phyloP scores from a whole-genome alignment of 2,329 filamentous ascomycete species.

The Nemania bipapillata region DNA sequence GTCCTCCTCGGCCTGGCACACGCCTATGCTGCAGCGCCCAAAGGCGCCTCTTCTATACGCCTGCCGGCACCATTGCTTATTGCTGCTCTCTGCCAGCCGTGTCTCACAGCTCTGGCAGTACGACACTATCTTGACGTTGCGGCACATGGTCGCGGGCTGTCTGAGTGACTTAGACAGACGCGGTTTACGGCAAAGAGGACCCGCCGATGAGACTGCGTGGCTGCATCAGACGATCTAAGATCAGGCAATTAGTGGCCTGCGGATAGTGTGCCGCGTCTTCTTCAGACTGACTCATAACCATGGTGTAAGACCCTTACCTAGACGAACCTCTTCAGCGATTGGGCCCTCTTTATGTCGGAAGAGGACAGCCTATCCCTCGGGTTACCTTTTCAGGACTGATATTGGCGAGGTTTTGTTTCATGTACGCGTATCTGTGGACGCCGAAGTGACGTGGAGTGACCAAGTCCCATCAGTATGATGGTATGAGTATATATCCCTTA shows the following conservation, averaged over 20 bases:
- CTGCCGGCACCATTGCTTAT: slow-evolving; percentile 35
- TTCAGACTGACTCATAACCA: neutral
- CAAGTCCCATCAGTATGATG: neutral
- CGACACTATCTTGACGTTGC: slow-evolving; percentile 30
- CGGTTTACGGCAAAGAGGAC: neutral
- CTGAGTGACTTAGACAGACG: neutral
- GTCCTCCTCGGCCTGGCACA: slow-evolving; percentile 34
- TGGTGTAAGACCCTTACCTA: neutral
- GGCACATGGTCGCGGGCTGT: slow-evolving; percentile 30
- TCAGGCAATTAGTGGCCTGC: neutral
- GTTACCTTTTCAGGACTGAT: neutral
- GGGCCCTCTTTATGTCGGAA: neutral
- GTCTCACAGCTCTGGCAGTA: slow-evolving; percentile 38
- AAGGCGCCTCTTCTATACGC: slow-evolving; percentile 30
- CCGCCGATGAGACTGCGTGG: neutral
- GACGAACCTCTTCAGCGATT: neutral
- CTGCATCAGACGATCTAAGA: neutral
- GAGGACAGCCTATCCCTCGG: neutral
- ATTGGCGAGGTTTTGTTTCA: neutral
- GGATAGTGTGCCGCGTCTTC: neutral
- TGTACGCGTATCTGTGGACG: neutral
- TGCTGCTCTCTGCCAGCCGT: slow-evolving; percentile 32
- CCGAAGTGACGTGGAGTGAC: neutral
- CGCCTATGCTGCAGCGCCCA: slow-evolving; percentile 35
- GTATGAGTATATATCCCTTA: neutral